Conservation (phyloP, 2,329 filamentous ascomycete species). For the Aspergillus sp. region DNA sequence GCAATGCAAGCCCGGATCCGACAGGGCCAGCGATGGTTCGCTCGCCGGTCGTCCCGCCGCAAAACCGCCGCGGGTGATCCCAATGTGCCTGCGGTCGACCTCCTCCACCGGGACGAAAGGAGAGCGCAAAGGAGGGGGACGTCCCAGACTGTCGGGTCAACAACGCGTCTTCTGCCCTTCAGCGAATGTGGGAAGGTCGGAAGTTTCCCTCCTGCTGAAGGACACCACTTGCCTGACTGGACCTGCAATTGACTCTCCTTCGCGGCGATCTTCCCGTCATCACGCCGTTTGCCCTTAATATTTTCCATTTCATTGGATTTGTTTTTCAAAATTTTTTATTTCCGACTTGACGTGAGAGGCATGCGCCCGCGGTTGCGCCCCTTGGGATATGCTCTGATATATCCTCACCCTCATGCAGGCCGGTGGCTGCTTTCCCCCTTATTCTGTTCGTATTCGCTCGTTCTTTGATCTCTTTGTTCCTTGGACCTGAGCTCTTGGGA, state of each 20-base stretch:
- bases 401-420: constrained; percentile 23
- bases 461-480: constrained; percentile 2
- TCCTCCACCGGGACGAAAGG: constrained; percentile 17
- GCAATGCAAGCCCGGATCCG: background rate
- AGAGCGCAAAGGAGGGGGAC: constrained; percentile 23
- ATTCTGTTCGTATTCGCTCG: background rate
- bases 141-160: constrained; percentile 30
- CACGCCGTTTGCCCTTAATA: background rate
- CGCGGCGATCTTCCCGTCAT: background rate
- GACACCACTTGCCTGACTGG: background rate
- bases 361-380: constrained; percentile 20
- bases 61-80: constrained; percentile 20
- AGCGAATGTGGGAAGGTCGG: background rate
- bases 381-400: constrained; percentile 22
- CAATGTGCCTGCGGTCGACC: background rate
- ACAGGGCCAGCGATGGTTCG: constrained; percentile 11
- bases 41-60: constrained; percentile 9
- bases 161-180: constrained; percentile 15
- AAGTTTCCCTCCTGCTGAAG: constrained; percentile 1
- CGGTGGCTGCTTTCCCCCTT: constrained; percentile 6
- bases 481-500: background rate
- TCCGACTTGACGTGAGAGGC: constrained; percentile 4
- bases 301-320: background rate
- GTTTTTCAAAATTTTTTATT: background rate
- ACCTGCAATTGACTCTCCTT: background rate